A percentile compares a stretch with the other conserved stretches of the same genome.
Conservation (phyloP, 805 yeast species). For the Sugiyamaella mastotermitis region DNA sequence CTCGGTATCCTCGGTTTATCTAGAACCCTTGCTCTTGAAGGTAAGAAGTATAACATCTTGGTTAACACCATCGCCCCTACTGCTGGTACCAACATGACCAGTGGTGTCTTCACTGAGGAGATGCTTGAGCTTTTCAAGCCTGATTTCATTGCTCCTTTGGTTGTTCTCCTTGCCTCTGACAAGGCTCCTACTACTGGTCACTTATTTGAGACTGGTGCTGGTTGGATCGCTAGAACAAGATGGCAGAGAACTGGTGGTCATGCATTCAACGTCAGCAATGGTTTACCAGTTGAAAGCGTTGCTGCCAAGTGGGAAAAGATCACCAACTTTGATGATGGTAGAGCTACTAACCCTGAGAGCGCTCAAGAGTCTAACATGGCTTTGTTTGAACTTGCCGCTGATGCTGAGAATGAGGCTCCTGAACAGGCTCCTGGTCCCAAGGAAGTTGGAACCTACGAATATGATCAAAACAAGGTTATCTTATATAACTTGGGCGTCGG, state of each 20-base stretch:
- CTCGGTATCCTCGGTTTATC: conserved; percentile 82
- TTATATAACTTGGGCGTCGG: conserved; percentile 89
- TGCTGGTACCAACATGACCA: conserved; percentile 97
- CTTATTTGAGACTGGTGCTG: conserved; percentile 90
- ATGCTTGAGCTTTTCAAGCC: conserved; percentile 84
- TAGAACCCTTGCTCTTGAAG: conserved; percentile 84
- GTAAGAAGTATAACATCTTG: conserved; percentile 66
- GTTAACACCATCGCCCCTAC: conserved; percentile 91
- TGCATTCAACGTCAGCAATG: conserved; percentile 39
- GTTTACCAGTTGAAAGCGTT: conserved; percentile 62
- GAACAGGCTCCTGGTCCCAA: conserved; percentile 45
- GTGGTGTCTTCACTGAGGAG: conserved; percentile 70
- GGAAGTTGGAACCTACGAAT: conserved; percentile 44
- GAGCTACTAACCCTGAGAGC: conserved; percentile 50
- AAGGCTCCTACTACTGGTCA: conserved; percentile 70
- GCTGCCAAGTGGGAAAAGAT: conserved; percentile 61
- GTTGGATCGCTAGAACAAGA: conserved; percentile 92
- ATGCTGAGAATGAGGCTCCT: conserved; percentile 37
- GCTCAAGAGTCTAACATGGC: conserved; percentile 77
- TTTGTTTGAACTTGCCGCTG: conserved; percentile 47
- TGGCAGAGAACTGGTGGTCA: conserved; percentile 93
- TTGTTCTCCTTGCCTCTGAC: conserved; percentile 73
- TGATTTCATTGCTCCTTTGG: conserved; percentile 83
- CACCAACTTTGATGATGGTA: conserved; percentile 53
- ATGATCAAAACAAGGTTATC: conserved; percentile 64